Evolutionary conservation across 352 stramenopile species (phyloP).

Genomic region (Stramenopiles sp.): DNA sequence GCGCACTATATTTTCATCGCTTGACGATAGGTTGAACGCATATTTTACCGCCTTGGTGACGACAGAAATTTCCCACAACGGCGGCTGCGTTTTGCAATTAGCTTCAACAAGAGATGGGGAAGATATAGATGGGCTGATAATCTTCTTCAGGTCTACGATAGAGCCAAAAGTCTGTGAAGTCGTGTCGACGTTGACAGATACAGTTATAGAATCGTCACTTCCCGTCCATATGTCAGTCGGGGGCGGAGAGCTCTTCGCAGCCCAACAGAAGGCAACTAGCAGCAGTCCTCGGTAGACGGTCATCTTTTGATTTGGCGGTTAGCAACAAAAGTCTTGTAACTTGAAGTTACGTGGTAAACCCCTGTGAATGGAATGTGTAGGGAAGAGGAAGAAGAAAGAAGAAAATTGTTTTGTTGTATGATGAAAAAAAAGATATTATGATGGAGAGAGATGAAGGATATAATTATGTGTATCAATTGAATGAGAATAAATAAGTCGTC

Average conservation of each 20-base stretch:
- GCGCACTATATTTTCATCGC: not conserved
- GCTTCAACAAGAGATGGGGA: not conserved
- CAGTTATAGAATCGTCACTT: not conserved
- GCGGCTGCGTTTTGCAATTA: not conserved
- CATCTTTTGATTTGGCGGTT: too few relatives aligned
- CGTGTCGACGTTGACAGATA: not conserved
- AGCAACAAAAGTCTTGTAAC: too few relatives aligned
- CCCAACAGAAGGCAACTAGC: not conserved
- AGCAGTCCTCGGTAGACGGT: too few relatives aligned
- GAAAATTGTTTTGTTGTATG: too few relatives aligned
- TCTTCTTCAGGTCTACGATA: not conserved
- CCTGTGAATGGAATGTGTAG: too few relatives aligned
- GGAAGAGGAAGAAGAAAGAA: too few relatives aligned
- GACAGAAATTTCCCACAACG: not conserved
- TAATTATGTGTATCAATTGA: too few relatives aligned
- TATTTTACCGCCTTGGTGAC: not conserved
- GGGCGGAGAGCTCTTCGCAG: not conserved
- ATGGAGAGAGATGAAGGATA: too few relatives aligned
- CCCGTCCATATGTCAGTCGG: not conserved
- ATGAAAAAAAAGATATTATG: too few relatives aligned
- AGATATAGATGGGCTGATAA: not conserved
- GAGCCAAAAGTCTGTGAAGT: not conserved
- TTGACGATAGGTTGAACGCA: not conserved
- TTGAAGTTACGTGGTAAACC: too few relatives aligned
- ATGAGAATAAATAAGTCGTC: too few relatives aligned